Conservation (phyloP, 257 asterid genomes). For the Solanum pennellii region DNA sequence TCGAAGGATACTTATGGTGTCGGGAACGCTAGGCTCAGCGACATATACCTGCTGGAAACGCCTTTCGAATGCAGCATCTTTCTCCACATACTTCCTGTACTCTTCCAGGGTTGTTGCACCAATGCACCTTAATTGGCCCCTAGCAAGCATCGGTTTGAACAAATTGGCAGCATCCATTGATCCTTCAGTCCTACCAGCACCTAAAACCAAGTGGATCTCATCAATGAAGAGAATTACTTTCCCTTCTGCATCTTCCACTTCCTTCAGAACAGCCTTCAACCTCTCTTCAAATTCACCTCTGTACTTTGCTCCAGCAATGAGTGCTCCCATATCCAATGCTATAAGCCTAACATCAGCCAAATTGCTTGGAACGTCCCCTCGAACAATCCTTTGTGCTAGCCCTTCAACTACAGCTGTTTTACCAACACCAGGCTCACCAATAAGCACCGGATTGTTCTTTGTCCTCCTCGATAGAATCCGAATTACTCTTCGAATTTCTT, state of each 20-base stretch:
- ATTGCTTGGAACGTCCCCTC: constrained; percentile 52
- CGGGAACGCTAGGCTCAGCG: constrained; percentile 58
- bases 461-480: constrained; percentile 61
- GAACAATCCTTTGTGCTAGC: constrained; percentile 58
- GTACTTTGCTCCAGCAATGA: constrained; percentile 69
- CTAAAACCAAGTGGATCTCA: constrained; percentile 57
- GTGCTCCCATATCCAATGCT: constrained; percentile 66
- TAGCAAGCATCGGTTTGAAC: constrained; percentile 73
- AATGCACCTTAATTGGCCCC: constrained; percentile 63
- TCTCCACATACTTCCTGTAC: constrained; percentile 61
- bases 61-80: constrained; percentile 72
- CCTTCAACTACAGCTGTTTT: constrained; percentile 74
- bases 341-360: constrained; percentile 66
- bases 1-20: constrained; percentile 52
- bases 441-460: constrained; percentile 60
- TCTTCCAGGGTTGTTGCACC: constrained; percentile 66
- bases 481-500: constrained; percentile 52
- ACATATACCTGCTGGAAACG: constrained; percentile 72
- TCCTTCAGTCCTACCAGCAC: constrained; percentile 66
- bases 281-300: constrained; percentile 72
- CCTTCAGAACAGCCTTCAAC: constrained; percentile 53
- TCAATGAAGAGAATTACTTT: constrained; percentile 58
- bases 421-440: constrained; percentile 72
- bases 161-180: constrained; percentile 71
- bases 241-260: constrained; percentile 72